Base-by-base conservation (phyloP, 2,329 filamentous ascomycete genomes). In the Sporothrix pallida region DNA sequence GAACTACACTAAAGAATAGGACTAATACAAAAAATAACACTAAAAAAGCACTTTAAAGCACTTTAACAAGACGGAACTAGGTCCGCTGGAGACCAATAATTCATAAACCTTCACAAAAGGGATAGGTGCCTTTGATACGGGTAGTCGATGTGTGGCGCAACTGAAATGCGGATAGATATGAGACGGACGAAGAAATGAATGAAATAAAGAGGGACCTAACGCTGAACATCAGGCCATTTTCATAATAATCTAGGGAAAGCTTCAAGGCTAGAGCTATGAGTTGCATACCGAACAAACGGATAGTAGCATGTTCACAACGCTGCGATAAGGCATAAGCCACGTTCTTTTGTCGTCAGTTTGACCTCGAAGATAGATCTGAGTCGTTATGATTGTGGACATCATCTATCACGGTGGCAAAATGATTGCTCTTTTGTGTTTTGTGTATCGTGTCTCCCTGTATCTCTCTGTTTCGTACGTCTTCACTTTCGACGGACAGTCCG, bases 31-130 rank as follows among this genome's bases (percentile, higher is more conserved):
- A 37, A 37, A 60, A 23, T 9, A n/a, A 56, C 52, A 37, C 31
- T 7, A 37, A 37, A 37, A 37, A 37, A 37, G 31, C 48, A 50
- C 48, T 50, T 50, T 50, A 17, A 50, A 50, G 31, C 31, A 37
- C 31, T 37, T 26, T 56, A 56, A 56, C 31, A 6, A 3, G 56
- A 60, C 56, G 26, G 56, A 37, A 37, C 56, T 26, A 56, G 10
- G 31, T 62, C 58, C 58, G 31, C 58, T 62, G 58, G 31, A 26
- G 52, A 42, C n/a, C 58, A 62, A 62, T 62, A 44, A n/a, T 62
- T 62, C 20, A 8, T 52, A 26, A n/a, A 12, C 9, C 7, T 7
- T 8, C 7, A 3, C 15, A 23, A 12, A 31, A 17, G 23, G 23
- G 15, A 15, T 17, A 12, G 26, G 15, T 37, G 26, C 26, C 31